These are phyloP conservation scores for Abortiporus biennis DNA, from an alignment of 1,284 basidiomycete species.

Conservation along the genomic window DNA sequence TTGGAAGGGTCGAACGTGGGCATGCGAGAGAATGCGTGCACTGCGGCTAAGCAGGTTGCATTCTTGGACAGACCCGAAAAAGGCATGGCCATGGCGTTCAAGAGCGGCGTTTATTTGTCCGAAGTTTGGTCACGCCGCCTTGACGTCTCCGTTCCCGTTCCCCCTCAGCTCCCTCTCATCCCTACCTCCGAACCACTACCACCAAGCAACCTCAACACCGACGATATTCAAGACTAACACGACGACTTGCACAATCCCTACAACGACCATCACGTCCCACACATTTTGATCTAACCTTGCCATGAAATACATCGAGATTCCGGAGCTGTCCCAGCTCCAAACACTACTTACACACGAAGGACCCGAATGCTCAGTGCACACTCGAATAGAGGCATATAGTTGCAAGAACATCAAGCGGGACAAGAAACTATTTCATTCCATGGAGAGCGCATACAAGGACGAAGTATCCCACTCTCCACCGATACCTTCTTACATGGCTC, in stretches of 20 bases:
- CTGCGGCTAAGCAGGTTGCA: no score
- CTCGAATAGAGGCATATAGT: conserved; percentile 94
- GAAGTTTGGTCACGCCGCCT: not conserved
- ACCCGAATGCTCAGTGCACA: conserved; percentile 87
- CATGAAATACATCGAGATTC: conserved; percentile 92
- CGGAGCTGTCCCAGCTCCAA: conserved; percentile 74
- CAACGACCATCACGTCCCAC: conserved; percentile 4
- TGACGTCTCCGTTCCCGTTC: no score
- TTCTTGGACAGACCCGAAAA: no score
- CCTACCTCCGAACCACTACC: not conserved
- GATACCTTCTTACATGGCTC: conserved; percentile 60
- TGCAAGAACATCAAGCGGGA: conserved; percentile 98
- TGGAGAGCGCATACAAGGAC: conserved; percentile 84
- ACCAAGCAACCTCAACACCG: not conserved
- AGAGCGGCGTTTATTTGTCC: not conserved
- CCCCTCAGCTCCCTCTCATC: not conserved
- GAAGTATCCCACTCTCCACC: conserved; percentile 68
- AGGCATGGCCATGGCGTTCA: no score
- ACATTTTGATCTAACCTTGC: conserved; percentile 7
- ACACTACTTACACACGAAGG: conserved; percentile 82
- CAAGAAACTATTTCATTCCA: conserved; percentile 91
- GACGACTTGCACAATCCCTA: not conserved
- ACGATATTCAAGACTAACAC: not conserved
- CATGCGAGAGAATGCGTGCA: no score
- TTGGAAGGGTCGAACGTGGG: no score